phyloP scores from a whole-genome alignment of 2,329 filamentous ascomycete genomes.

The Ophiostoma perfectum region DNA sequence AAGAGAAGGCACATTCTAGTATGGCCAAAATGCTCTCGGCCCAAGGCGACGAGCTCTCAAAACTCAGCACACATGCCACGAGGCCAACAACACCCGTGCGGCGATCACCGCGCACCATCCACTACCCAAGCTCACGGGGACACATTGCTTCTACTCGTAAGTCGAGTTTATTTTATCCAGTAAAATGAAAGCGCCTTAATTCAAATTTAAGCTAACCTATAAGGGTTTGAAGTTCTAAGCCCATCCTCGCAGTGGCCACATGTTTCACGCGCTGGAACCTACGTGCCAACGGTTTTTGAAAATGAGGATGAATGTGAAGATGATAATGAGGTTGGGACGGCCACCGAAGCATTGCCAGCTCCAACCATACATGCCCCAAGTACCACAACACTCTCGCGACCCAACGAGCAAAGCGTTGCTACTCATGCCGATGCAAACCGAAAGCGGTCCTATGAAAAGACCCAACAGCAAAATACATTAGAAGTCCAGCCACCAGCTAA shows the following conservation, averaged over 20 bases:
- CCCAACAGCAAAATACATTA: background rate
- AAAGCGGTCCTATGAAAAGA: background rate
- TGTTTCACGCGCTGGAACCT: background rate
- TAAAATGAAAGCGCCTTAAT: too few relatives aligned
- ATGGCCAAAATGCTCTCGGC: conserved; percentile 1
- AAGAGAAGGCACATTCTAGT: conserved; percentile 4
- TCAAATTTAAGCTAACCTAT: too few relatives aligned
- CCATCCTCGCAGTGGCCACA: background rate
- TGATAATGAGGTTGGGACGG: background rate
- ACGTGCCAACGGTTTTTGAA: background rate
- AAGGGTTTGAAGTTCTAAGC: background rate
- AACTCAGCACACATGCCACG: background rate
- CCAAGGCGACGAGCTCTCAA: conserved; percentile 11
- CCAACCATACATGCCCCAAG: background rate
- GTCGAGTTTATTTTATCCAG: background rate
- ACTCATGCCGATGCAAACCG: background rate
- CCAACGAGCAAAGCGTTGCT: background rate
- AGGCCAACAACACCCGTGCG: background rate
- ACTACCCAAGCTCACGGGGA: background rate
- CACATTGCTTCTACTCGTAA: background rate
- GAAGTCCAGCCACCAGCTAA: conserved; percentile 6
- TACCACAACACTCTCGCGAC: background rate
- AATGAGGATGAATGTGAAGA: background rate
- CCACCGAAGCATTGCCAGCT: background rate
- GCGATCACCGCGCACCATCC: background rate